These are phyloP conservation scores for Pluteus cervinus DNA, from an alignment of 768 basidiomycete species.

Conservation along the genomic window DNA sequence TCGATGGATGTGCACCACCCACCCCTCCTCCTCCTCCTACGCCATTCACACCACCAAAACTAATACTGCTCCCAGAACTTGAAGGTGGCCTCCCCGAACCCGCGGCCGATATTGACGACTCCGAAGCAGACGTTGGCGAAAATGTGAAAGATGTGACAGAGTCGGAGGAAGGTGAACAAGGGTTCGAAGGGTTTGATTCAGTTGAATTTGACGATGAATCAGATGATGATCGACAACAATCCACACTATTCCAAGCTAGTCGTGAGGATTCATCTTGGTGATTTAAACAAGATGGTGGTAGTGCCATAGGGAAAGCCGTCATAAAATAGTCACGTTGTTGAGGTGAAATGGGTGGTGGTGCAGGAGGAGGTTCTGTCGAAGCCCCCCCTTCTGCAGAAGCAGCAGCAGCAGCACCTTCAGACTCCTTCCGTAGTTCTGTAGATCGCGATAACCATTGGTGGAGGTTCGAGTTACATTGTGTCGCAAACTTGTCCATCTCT, in stretches of 20 bases:
- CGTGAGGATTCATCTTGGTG: no score
- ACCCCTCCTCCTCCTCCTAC: no score
- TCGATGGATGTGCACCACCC: no score
- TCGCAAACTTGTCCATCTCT: constrained; percentile 68
- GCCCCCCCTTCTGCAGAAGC: constrained; percentile 13
- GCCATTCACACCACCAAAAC: no score
- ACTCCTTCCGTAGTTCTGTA: constrained; percentile 27
- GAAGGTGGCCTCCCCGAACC: no score
- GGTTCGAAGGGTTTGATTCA: constrained; percentile 5
- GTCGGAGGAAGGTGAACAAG: constrained; percentile 8
- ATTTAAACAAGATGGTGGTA: no score
- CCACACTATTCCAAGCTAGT: no score
- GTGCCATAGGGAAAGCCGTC: constrained; percentile 27
- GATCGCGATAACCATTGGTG: constrained; percentile 57
- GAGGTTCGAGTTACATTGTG: constrained; percentile 66
- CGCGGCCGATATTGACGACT: neutral
- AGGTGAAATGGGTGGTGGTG: constrained; percentile 51
- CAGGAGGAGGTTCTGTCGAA: constrained; percentile 28
- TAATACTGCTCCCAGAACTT: no score
- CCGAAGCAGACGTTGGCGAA: neutral
- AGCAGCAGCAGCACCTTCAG: no score
- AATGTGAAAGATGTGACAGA: neutral
- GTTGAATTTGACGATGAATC: constrained; percentile 9
- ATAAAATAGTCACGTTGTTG: constrained; percentile 42
- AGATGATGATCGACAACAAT: constrained; percentile 2